These are phyloP conservation scores for Arachis hypogaea DNA, from an alignment of 306 rosid genomes.

Conservation along the genomic window DNA sequence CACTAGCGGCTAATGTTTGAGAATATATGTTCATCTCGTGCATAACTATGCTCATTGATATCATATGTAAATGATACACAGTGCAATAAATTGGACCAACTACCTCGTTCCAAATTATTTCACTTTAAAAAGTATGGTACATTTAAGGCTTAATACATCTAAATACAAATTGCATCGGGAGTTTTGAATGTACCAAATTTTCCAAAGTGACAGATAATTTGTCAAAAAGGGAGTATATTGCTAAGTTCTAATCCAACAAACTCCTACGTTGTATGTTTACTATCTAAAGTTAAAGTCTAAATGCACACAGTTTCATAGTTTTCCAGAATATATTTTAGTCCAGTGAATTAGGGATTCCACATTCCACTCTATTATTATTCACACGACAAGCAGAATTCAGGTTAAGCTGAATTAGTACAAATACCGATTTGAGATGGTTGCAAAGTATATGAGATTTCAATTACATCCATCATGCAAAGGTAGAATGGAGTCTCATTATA, in stretches of 20 bases:
- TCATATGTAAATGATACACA: not conserved
- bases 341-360: not conserved
- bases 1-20: not conserved
- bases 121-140: too few species aligned
- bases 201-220: too few species aligned
- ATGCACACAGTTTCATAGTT: not conserved
- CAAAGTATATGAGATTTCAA: not conserved
- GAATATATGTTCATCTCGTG: not conserved
- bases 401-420: not conserved
- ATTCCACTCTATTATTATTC: not conserved
- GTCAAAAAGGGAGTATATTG: too few species aligned
- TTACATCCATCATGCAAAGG: not conserved
- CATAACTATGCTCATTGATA: not conserved
- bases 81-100: not conserved
- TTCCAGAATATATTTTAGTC: not conserved
- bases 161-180: too few species aligned
- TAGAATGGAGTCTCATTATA: not conserved
- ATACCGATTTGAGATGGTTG: not conserved
- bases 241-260: not conserved
- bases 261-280: not conserved
- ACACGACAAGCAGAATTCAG: not conserved
- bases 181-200: too few species aligned
- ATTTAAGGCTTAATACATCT: too few species aligned
- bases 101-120: not conserved
- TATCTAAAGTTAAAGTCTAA: not conserved